phyloP scores from a whole-genome alignment of 176 grass and related monocot genomes.

The Raddia distichophylla region DNA sequence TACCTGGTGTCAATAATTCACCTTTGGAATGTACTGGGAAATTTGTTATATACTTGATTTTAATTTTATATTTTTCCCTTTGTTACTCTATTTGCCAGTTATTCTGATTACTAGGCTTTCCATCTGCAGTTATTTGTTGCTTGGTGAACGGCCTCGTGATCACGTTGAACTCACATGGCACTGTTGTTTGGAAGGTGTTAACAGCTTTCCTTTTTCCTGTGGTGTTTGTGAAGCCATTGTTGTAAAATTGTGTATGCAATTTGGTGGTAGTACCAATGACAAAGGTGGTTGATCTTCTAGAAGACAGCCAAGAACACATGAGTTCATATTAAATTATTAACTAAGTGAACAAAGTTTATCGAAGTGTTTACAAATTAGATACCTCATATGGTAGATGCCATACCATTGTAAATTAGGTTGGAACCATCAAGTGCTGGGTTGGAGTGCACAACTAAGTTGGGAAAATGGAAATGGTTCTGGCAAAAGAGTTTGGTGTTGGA shows the following conservation, averaged over 20 bases:
- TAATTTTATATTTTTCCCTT: not conserved
- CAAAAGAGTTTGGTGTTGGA: not conserved
- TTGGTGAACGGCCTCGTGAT: slow-evolving; percentile 86
- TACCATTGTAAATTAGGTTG: not conserved
- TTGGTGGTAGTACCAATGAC: not conserved
- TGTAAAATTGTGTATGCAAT: not conserved
- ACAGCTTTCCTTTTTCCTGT: not conserved
- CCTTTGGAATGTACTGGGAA: not conserved
- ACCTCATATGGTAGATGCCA: not conserved
- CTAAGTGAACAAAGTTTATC: not conserved
- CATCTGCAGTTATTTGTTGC: slow-evolving; percentile 79
- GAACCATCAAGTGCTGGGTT: not conserved
- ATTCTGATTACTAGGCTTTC: slow-evolving; percentile 33
- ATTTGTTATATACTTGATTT: not conserved
- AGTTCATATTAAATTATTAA: not conserved
- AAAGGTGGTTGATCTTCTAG: not conserved
- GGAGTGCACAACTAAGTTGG: not conserved
- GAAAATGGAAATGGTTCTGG: not conserved
- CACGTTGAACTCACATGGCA: slow-evolving; percentile 59
- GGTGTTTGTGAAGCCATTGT: slow-evolving; percentile 17
- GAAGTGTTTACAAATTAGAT: not conserved
- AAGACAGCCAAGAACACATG: not conserved
- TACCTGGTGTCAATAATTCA: not conserved
- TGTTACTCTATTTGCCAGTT: not conserved
- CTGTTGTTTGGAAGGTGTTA: slow-evolving; percentile 83